These are phyloP conservation scores for Pleodorina starrii DNA, from an alignment of 139 green algal genomes.

Conservation along the genomic window DNA sequence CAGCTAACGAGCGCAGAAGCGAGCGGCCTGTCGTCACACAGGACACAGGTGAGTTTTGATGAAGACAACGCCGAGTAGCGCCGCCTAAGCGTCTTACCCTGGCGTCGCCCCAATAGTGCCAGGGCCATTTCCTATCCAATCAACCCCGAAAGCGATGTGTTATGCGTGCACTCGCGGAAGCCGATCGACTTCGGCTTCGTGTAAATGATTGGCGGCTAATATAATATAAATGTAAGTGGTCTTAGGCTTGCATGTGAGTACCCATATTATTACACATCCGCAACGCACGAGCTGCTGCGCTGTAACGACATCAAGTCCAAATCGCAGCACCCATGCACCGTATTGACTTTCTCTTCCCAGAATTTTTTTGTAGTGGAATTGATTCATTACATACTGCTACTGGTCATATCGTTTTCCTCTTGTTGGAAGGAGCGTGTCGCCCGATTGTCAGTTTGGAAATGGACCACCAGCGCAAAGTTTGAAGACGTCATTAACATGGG, in stretches of 20 bases:
- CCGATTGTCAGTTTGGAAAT: constrained; percentile 9
- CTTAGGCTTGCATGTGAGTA: too few relatives aligned
- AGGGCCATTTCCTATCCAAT: constrained; percentile 11
- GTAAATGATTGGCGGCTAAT: background rate
- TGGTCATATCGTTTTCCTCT: too few relatives aligned
- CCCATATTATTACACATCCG: too few relatives aligned
- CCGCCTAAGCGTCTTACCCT: constrained; percentile 4
- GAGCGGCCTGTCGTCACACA: background rate
- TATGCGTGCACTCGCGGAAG: background rate
- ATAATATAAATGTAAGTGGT: too few relatives aligned
- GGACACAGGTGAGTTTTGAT: background rate
- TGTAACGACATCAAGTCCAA: too few relatives aligned
- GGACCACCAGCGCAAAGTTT: background rate
- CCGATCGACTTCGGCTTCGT: background rate
- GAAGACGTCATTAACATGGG: background rate
- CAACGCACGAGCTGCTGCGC: too few relatives aligned
- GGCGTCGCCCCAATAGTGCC: constrained; percentile 8
- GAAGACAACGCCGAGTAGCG: background rate
- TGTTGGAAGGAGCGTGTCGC: too few relatives aligned
- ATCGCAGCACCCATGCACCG: too few relatives aligned
- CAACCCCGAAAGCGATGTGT: background rate
- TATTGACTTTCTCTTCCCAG: too few relatives aligned
- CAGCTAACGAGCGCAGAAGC: background rate
- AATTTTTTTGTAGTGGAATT: too few relatives aligned
- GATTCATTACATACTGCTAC: too few relatives aligned